These are phyloP conservation scores for Plantago ovata DNA, from an alignment of 257 asterid species.

Conservation along the genomic window DNA sequence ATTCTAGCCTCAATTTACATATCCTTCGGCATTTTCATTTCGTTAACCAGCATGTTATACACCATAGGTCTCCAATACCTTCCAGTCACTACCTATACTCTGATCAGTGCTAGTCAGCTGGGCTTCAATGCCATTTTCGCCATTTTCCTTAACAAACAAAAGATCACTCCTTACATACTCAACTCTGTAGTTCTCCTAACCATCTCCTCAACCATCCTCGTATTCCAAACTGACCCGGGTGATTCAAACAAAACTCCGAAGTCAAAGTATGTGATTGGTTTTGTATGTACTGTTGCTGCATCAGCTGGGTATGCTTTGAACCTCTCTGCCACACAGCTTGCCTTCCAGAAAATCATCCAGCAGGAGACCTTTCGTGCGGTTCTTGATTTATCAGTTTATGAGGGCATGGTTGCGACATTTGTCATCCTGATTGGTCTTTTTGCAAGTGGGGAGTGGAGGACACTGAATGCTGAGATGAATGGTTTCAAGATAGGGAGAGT, in stretches of 20 bases:
- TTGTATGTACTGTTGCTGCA: conserved; percentile 41
- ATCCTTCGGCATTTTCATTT: conserved; percentile 38
- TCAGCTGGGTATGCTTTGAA: conserved; percentile 45
- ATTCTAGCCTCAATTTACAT: conserved; percentile 18
- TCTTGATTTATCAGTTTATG: conserved; percentile 36
- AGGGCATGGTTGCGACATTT: conserved; percentile 27
- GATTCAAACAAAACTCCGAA: conserved; percentile 20
- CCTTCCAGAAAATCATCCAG: conserved; percentile 41
- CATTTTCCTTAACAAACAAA: conserved; percentile 49
- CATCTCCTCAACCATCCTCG: conserved; percentile 48
- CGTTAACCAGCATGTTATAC: conserved; percentile 36
- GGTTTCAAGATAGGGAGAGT: conserved; percentile 39
- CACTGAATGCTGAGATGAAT: conserved; percentile 41
- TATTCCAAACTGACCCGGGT: conserved; percentile 37
- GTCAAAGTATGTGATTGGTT: conserved; percentile 30
- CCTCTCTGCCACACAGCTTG: conserved; percentile 45
- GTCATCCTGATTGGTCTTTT: conserved; percentile 38
- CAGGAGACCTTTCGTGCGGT: conserved; percentile 32
- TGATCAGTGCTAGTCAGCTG: conserved; percentile 47
- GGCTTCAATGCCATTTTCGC: conserved; percentile 67
- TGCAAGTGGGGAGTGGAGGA: conserved; percentile 60
- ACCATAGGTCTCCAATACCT: conserved; percentile 50
- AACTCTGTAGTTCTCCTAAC: conserved; percentile 55
- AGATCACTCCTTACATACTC: conserved; percentile 56
- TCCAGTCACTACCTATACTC: conserved; percentile 57